Evolutionary conservation across 1,284 basidiomycete genomes (phyloP), one percentile per base, ranked within the genome.

Genomic region (Boletus nobilissimus): DNA sequence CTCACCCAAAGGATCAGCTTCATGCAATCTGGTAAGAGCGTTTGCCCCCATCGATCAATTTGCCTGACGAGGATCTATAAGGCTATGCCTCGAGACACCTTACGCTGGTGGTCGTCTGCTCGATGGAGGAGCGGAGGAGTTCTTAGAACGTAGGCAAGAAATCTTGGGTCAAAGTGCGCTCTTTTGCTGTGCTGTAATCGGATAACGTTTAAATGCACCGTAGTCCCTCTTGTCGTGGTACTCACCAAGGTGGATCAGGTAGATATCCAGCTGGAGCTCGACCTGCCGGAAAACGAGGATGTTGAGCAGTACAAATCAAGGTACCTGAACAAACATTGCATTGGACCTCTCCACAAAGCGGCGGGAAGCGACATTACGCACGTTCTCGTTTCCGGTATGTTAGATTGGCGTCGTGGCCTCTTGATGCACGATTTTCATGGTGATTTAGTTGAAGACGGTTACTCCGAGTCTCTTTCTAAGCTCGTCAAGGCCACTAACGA

Each of bases 221-320:
- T 24, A 81, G 80, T 81, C 9, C 81, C 81, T 2, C 72, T 82
- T n/a, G 70, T 81, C 6, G 70, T 81, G 5, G 81, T 81, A 1
- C 78, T 79, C 38, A 79, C 78, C 22, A 81, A 79, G 62, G 57
- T 76, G 13, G 80, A 81, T 63, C 46, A 74, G 5, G 72, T 81
- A 5, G 69, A 75, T 54, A 4, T 2, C 0, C 68, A 70, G 19
- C 18, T 81, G 38, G 66, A 70, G 39, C 6, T 74, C 32, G 72
- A 81, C 11, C 40, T 48, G 5, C 40, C 68, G 5, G 32, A 8
- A 38, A 29, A 57, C 46, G 57, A 67, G 75, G 46, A 32, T 22
- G 10, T 38, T 9, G 46, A 69, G 1, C 1, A 62, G 9, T 29
- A 22, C 48, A 78, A 40, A 43, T 39, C 70, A 48, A 43, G 2